Percentiles rank a stretch among this genome's conserved stretches.
These are phyloP conservation scores for Sporothrix sp. DNA, from an alignment of 2,329 filamentous ascomycete genomes.

Conservation along the genomic window DNA sequence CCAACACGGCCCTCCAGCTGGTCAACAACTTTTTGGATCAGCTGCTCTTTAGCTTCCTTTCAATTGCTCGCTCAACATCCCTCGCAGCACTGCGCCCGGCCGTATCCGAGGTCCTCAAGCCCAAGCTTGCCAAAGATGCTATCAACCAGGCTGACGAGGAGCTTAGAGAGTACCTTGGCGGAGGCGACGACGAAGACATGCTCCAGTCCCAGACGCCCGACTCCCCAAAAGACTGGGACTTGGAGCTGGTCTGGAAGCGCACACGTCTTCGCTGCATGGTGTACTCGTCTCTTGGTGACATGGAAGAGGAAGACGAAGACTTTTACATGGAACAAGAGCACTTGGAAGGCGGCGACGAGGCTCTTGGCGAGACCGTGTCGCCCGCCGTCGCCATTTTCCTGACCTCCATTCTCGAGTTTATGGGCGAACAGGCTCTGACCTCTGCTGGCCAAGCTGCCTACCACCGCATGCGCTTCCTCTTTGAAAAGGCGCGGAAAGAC, in stretches of 20 bases:
- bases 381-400: slow-evolving; percentile 92
- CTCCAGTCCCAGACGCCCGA: slow-evolving; percentile 43
- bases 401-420: slow-evolving; percentile 86
- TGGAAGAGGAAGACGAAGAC: slow-evolving; percentile 97
- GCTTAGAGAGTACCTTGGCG: slow-evolving; percentile 76
- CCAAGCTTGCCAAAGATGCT: slow-evolving; percentile 67
- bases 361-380: slow-evolving; percentile 61
- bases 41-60: slow-evolving; percentile 83
- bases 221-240: slow-evolving; percentile 60
- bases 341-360: slow-evolving; percentile 49
- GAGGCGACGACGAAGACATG: slow-evolving; percentile 63
- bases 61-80: slow-evolving; percentile 65
- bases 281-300: slow-evolving; percentile 88
- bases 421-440: slow-evolving; percentile 85
- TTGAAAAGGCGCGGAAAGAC: slow-evolving; percentile 50
- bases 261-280: slow-evolving; percentile 94
- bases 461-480: slow-evolving; percentile 50
- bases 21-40: slow-evolving; percentile 93
- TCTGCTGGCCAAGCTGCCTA: slow-evolving; percentile 78
- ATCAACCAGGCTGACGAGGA: slow-evolving; percentile 31
- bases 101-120: slow-evolving; percentile 77
- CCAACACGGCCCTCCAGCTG: slow-evolving; percentile 60
- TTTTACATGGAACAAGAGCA: slow-evolving; percentile 74
- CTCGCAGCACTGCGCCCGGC: slow-evolving; percentile 68
- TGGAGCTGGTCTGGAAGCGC: slow-evolving; percentile 91